Evolutionary conservation across 257 asterid genomes (phyloP), one percentile per base, ranked within the genome.

Genomic region (Buddleja alternifolia): DNA sequence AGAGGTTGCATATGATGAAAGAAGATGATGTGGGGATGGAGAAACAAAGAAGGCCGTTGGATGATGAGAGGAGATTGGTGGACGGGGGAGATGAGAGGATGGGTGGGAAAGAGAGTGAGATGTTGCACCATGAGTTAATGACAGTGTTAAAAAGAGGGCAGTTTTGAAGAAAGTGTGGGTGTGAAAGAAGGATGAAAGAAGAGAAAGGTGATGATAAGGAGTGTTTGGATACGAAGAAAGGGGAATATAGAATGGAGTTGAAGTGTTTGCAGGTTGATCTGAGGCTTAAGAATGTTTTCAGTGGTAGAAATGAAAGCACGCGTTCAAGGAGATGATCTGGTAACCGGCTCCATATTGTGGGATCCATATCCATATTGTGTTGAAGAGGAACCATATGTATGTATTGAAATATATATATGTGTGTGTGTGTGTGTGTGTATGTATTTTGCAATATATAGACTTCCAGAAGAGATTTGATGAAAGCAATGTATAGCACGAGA

Each of bases 141-240:
- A 25, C 58, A 3, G 89, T 76, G 23, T 88, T 90, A 63, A 77
- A 88, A 15, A 88, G 77, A 15, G 86, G 81, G 56, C 61, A 81
- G 10, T 57, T 65, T 16, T 55, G 60, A 4, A 48, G 70, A 37
- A 83, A 84, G 29, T 82, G 91, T 9, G 89, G 89, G 51, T 88
- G 96, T 11, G 96, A 84, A 19, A 88, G 91, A 10, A 88, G 74
- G 75, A 88, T 76, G 78, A 88, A 86, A 10, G 91, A 81, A 25
- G 87, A 84, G 59, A 78, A 24, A 29, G 82, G 45, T 4, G 85
- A 61, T 17, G 81, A 68, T 0, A 60, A 63, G 7, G 73, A 69
- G 75, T 79, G 82, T 36, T 69, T 82, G 59, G 96, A 80, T 9
- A 84, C 37, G 76, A 88, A 88, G 59, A 36, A 10, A 2, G 91